Conservation (phyloP, 495 filamentous ascomycete genomes). For the Penicillium goetzii region DNA sequence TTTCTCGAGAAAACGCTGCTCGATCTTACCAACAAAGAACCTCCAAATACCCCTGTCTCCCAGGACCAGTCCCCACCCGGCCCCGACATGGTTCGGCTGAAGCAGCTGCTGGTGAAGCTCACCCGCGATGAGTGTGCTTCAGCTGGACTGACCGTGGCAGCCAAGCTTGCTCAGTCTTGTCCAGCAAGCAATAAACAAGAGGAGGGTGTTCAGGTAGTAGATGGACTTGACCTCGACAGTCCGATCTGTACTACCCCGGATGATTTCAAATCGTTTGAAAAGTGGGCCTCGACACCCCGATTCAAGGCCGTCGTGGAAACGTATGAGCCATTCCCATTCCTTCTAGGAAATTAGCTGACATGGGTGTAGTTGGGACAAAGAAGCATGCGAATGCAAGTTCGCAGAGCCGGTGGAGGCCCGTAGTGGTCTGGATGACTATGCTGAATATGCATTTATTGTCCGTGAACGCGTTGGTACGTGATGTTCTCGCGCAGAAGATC, state of each 20-base stretch:
- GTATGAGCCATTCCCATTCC: slow-evolving; percentile 20
- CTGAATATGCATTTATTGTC: slow-evolving; percentile 33
- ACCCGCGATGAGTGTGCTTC: neutral
- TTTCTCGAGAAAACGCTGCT: slow-evolving; percentile 18
- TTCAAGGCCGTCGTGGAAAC: slow-evolving; percentile 31
- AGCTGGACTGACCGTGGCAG: neutral
- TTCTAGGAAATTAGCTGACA: slow-evolving; percentile 20
- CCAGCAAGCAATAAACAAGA: neutral
- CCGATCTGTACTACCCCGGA: slow-evolving; percentile 29
- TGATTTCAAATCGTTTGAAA: slow-evolving; percentile 31
- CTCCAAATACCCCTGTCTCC: slow-evolving; percentile 24
- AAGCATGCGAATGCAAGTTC: slow-evolving; percentile 33
- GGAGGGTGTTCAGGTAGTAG: slow-evolving; percentile 11
- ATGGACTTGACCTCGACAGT: slow-evolving; percentile 21
- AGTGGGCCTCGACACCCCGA: slow-evolving; percentile 25
- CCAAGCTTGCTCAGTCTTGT: neutral
- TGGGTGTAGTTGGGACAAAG: slow-evolving; percentile 28
- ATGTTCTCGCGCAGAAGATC: neutral
- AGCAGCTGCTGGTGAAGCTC: slow-evolving; percentile 11
- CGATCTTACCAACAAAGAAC: slow-evolving; percentile 21
- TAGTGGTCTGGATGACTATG: slow-evolving; percentile 25
- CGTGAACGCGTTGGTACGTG: slow-evolving; percentile 32
- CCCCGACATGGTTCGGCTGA: slow-evolving; percentile 19
- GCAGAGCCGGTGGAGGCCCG: slow-evolving; percentile 20
- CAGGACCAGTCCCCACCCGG: slow-evolving; percentile 15